Evolutionary conservation across 2,329 filamentous ascomycete species (phyloP).

Genomic region (Stachybotrys chlorohalonatus): DNA sequence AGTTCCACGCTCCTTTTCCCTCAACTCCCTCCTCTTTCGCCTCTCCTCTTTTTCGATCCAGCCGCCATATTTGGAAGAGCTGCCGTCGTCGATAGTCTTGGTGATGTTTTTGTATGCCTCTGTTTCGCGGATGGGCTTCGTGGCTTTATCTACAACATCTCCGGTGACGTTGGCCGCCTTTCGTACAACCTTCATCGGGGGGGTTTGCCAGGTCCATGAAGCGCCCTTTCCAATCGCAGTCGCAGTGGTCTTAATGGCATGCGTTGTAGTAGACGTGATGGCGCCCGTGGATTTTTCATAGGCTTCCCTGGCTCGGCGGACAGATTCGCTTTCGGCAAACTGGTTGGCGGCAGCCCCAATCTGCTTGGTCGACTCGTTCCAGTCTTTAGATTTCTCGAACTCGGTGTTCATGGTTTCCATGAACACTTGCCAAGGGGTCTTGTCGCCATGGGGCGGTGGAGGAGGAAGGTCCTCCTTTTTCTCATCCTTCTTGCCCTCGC

Average conservation of each 20-base stretch:
- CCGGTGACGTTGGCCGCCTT: conserved; percentile 81
- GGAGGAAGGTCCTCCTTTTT: conserved; percentile 66
- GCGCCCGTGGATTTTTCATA: conserved; percentile 82
- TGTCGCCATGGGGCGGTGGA: conserved; percentile 94
- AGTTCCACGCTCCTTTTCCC: conserved; percentile 52
- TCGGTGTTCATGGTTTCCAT: conserved; percentile 90
- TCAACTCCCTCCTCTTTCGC: conserved; percentile 63
- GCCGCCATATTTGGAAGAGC: conserved; percentile 89
- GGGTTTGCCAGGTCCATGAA: conserved; percentile 94
- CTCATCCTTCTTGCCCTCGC: conserved; percentile 46
- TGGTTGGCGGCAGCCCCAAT: conserved; percentile 82
- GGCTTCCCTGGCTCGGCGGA: conserved; percentile 75
- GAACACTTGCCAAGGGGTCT: conserved; percentile 98
- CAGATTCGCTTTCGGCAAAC: conserved; percentile 86
- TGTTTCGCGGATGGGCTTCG: conserved; percentile 84
- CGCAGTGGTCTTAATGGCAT: conserved; percentile 77
- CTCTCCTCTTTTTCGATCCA: conserved; percentile 97
- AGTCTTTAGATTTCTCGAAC: conserved; percentile 96
- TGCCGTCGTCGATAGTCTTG: conserved; percentile 93
- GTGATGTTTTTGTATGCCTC: conserved; percentile 94
- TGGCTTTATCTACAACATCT: conserved; percentile 85
- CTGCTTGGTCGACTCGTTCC: conserved; percentile 97
- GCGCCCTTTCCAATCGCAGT: conserved; percentile 83
- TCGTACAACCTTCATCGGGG: conserved; percentile 83
- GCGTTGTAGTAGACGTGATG: conserved; percentile 68